A percentile compares a stretch with the other conserved stretches of the same genome.
These are phyloP conservation scores for Phalaenopsis hybrid DNA, from an alignment of 116 monocot genomes.

Conservation along the genomic window DNA sequence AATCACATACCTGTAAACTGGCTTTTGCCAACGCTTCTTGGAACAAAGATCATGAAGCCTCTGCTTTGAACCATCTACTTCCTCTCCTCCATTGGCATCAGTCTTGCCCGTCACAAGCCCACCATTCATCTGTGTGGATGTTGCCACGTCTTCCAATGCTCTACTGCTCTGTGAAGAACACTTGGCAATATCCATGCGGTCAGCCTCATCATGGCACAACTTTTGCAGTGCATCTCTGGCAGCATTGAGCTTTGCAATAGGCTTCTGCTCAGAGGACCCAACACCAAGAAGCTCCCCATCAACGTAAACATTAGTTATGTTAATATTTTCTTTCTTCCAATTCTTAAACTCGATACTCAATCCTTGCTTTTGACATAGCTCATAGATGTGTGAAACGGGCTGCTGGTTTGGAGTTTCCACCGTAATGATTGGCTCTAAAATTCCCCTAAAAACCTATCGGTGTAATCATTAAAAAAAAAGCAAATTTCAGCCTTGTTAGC, in stretches of 20 bases:
- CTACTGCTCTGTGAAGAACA: neutral
- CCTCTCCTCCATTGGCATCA: constrained; percentile 5
- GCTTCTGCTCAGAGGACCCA: constrained; percentile 29
- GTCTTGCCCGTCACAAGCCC: neutral
- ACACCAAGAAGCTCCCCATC: constrained; percentile 27
- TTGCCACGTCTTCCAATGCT: neutral
- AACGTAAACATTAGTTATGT: constrained; percentile 28
- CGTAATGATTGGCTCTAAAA: constrained; percentile 43
- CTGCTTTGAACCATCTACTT: constrained; percentile 9
- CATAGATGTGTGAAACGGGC: constrained; percentile 31
- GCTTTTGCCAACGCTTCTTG: constrained; percentile 19
- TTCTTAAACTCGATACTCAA: constrained; percentile 15
- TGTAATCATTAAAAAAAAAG: neutral
- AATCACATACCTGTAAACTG: constrained; percentile 17
- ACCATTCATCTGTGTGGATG: neutral
- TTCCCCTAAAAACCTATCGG: constrained; percentile 30
- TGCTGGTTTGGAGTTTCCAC: constrained; percentile 32
- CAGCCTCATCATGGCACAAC: neutral
- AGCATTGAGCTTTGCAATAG: constrained; percentile 47
- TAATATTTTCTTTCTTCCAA: constrained; percentile 21
- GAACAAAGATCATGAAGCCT: constrained; percentile 22
- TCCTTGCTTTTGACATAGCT: constrained; percentile 39
- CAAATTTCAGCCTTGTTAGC: neutral
- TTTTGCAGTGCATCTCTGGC: constrained; percentile 26
- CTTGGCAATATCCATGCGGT: neutral